A percentile compares a stretch with the other conserved stretches of the same genome.
Conservation (phyloP, 1,284 basidiomycete species). For the Amylostereum chailletii region DNA sequence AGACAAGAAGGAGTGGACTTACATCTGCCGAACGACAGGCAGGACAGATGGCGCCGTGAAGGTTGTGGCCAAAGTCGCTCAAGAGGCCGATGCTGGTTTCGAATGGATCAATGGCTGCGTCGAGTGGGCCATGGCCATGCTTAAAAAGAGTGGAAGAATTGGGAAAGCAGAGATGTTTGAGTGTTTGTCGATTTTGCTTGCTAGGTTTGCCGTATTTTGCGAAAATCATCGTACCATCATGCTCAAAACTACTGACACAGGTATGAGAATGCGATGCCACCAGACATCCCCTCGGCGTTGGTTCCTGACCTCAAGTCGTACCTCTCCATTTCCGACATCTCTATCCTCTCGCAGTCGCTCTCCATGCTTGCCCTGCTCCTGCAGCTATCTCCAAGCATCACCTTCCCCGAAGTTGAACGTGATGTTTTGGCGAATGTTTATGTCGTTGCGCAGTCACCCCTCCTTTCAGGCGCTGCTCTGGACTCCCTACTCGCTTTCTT, state of each 20-base stretch:
- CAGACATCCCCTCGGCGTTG: slow-evolving; percentile 51
- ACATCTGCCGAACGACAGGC: slow-evolving; percentile 72
- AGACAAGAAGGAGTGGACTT: slow-evolving; percentile 69
- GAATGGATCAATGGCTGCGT: slow-evolving; percentile 76
- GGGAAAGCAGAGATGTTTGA: slow-evolving; percentile 79
- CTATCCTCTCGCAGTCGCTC: slow-evolving; percentile 71
- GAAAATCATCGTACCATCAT: slow-evolving; percentile 4
- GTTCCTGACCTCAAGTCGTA: slow-evolving; percentile 71
- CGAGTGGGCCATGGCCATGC: slow-evolving; percentile 68
- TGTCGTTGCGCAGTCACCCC: slow-evolving; percentile 66
- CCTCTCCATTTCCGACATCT: slow-evolving; percentile 65
- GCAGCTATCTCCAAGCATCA: slow-evolving; percentile 51
- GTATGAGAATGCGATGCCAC: slow-evolving; percentile 56
- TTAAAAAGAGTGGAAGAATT: slow-evolving; percentile 73
- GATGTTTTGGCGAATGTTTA: slow-evolving; percentile 66
- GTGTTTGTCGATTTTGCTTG: slow-evolving; percentile 69
- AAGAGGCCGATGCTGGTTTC: slow-evolving; percentile 57
- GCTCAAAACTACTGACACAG: slow-evolving; percentile 25
- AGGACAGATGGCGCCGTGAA: slow-evolving; percentile 64
- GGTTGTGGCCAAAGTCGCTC: slow-evolving; percentile 66
- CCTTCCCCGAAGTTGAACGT: slow-evolving; percentile 66
- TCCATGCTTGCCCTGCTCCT: slow-evolving; percentile 66
- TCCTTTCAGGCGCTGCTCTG: slow-evolving; percentile 65
- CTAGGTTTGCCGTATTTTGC: slow-evolving; percentile 34
- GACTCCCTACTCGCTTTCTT: slow-evolving; percentile 82